Evolutionary conservation across 352 stramenopile species (phyloP), one percentile per base, ranked within the genome.

Genomic region (Phytophthora crassamura): DNA sequence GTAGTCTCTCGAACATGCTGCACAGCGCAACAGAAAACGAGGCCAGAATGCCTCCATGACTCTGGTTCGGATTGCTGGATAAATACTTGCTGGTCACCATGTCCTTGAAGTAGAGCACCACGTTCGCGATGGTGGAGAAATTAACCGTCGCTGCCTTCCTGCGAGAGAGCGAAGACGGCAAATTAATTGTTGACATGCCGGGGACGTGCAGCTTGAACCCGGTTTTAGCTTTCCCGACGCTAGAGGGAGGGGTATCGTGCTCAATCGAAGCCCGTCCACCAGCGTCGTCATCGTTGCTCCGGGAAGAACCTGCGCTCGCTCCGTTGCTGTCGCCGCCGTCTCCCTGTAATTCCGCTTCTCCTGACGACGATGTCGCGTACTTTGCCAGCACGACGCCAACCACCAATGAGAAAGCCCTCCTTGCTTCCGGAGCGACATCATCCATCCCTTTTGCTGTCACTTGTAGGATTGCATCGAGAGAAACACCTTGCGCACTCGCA

Each of bases 41-140:
- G 3, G 85, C 78, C 10, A 95, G 69, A 42, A 91, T 84, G 0
- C 84, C 86, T 20, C 88, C 88, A 48, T 92, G 73, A 47, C 67
- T 78, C n/a, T 82, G 75, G 10, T 73, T 75, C 25, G 77, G 77
- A 41, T 78, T 84, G 25, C 48, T 77, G 0, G 75, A 79, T 7
- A 93, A 46, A 52, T 89, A 91, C 56, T 89, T 88, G 59, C 64
- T 80, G 22, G 66, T 68, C 16, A 96, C 47, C 38, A 85, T 73
- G 14, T 96, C 88, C 43, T 94, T 94, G 18, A 95, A 83, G 53
- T 91, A 93, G 12, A 86, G 40, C 18, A 96, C 69, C 16, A 92
- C 82, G 45, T 78, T 89, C 4, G 84, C 78, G 25, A 96, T 83
- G 34, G 78, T 91, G 4, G 86, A 88, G 36, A 96, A 91, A 55